Evolutionary conservation across 78 protist species (phyloP).

Genomic region (Dictyostelium discoideum): DNA sequence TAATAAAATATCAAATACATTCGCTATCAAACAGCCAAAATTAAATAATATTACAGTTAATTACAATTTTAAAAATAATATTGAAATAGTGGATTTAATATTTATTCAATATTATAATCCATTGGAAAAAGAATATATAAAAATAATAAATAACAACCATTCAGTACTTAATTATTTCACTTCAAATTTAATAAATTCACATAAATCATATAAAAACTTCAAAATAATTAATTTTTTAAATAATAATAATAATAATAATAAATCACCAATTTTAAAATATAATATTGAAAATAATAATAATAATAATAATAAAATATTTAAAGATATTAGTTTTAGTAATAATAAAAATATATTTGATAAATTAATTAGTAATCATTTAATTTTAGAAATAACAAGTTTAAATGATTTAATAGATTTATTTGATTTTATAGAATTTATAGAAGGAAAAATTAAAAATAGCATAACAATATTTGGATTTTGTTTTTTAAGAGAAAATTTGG

Average conservation of each 20-base stretch:
- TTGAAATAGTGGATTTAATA: background rate
- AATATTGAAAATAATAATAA: background rate
- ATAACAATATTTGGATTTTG: slow-evolving; percentile 2
- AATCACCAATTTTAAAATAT: background rate
- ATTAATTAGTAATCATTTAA: background rate
- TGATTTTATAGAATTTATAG: background rate
- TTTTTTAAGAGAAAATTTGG: background rate
- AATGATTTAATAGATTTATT: background rate
- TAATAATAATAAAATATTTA: background rate
- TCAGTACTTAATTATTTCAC: background rate
- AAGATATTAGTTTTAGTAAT: background rate
- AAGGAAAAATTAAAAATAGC: background rate
- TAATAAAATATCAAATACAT: background rate
- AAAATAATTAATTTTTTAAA: background rate
- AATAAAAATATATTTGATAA: background rate
- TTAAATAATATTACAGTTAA: background rate
- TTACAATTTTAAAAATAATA: background rate
- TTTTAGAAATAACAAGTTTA: background rate
- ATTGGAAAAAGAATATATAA: background rate
- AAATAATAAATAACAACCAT: background rate
- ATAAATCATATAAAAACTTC: background rate
- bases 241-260: background rate
- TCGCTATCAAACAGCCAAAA: background rate
- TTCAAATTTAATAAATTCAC: background rate
- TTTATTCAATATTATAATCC: background rate